These are phyloP conservation scores for Porodaedalea pini DNA, from an alignment of 1,284 basidiomycete species.

Conservation along the genomic window DNA sequence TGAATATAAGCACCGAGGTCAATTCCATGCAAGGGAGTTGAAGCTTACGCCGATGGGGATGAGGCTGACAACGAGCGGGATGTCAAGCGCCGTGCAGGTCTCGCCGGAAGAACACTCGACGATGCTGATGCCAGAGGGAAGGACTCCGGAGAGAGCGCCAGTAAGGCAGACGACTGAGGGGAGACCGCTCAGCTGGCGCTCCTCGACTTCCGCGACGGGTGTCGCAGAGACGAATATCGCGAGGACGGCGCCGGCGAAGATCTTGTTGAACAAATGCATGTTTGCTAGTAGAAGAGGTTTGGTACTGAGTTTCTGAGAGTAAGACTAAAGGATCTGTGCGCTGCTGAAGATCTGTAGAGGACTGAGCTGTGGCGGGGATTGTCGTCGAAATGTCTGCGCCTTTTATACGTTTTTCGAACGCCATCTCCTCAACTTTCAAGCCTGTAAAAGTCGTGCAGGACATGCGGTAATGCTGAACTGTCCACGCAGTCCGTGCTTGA, in stretches of 20 bases:
- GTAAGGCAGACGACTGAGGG: not conserved
- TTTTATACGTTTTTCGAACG: not conserved
- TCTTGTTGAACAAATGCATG: conserved; percentile 1
- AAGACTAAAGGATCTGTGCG: not conserved
- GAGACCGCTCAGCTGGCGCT: not conserved
- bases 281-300: not conserved
- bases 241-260: not conserved
- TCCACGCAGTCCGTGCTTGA: no score
- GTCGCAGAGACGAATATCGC: not conserved
- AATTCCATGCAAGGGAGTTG: not conserved
- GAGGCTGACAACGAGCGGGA: not conserved
- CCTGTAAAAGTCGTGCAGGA: not conserved
- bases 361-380: not conserved
- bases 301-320: not conserved
- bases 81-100: not conserved
- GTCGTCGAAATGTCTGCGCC: not conserved
- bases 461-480: no score
- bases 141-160: not conserved
- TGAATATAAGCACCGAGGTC: not conserved
- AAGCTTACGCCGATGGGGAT: not conserved
- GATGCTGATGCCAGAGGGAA: not conserved
- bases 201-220: not conserved
- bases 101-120: not conserved
- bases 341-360: not conserved
- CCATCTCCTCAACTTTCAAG: not conserved